A percentile compares a stretch with the other conserved stretches of the same genome.
These are phyloP conservation scores for Phytophthora meadii DNA, from an alignment of 352 stramenopile genomes.

Conservation along the genomic window DNA sequence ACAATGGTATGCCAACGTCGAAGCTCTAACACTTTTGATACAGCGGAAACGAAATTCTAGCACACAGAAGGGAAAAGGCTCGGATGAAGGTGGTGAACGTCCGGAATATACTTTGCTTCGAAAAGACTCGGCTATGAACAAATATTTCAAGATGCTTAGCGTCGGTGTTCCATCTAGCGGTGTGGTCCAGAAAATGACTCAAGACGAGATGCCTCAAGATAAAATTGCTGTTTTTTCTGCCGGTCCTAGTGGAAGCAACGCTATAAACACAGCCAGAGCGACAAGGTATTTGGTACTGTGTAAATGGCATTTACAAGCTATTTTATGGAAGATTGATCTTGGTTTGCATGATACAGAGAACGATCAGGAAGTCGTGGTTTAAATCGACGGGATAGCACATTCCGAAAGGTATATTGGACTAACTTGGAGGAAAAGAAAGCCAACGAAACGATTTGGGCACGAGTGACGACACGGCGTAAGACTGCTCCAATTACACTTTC, in stretches of 20 bases:
- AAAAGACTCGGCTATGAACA: conserved; percentile 70
- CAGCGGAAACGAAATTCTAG: conserved; percentile 49
- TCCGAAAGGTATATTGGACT: conserved; percentile 87
- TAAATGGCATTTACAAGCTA: not conserved
- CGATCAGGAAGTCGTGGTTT: conserved; percentile 19
- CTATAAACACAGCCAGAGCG: not conserved
- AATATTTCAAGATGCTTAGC: conserved; percentile 89
- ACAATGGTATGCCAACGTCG: not conserved
- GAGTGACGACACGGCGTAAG: conserved; percentile 64
- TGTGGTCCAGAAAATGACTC: conserved; percentile 83
- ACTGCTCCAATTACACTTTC: conserved; percentile 78
- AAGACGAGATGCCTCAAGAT: conserved; percentile 70
- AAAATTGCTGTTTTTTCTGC: conserved; percentile 69
- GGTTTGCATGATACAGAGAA: conserved; percentile 1
- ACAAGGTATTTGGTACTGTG: conserved; percentile 9
- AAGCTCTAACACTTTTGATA: conserved; percentile 13
- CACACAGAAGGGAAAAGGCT: conserved; percentile 14
- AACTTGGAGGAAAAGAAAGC: conserved; percentile 65
- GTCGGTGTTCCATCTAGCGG: conserved; percentile 75
- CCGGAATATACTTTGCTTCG: conserved; percentile 63
- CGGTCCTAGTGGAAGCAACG: conserved; percentile 44
- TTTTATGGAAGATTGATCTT: no score
- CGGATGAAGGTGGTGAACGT: conserved; percentile 37
- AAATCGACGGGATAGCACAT: conserved; percentile 51
- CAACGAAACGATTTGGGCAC: conserved; percentile 76